Percentiles rank a stretch among this genome's conserved stretches.
phyloP scores from a whole-genome alignment of 1,139 yeast genomes.

The Geotrichum cucujoidarum region DNA sequence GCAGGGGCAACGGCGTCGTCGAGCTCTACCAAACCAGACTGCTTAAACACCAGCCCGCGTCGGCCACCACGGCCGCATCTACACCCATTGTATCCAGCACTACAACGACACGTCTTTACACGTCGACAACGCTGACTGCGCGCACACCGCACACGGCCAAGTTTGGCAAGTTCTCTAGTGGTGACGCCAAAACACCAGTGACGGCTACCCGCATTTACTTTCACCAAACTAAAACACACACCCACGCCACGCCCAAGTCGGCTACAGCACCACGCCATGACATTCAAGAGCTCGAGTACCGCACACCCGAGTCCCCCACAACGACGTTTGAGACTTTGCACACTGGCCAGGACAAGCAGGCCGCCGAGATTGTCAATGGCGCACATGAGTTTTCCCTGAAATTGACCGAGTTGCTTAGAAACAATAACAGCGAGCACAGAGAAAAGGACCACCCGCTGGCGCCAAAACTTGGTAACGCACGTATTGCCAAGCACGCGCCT shows the following conservation, averaged over 20 bases:
- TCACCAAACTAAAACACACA: not conserved
- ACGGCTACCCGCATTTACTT: not conserved
- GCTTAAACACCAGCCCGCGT: not conserved
- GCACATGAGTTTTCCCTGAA: constrained; percentile 17
- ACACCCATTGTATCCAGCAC: too few relatives aligned
- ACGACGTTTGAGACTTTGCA: constrained; percentile 10
- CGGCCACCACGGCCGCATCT: too few relatives aligned
- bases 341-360: not conserved
- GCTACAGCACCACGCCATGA: too few relatives aligned
- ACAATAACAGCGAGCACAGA: too few relatives aligned
- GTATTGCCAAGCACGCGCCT: too few relatives aligned
- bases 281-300: not conserved
- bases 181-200: constrained; percentile 4
- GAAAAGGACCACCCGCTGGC: too few relatives aligned
- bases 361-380: constrained; percentile 10
- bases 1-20: constrained; percentile 8
- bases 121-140: not conserved
- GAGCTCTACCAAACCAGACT: constrained; percentile 11
- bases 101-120: not conserved
- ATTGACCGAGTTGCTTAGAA: constrained; percentile 14
- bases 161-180: too few relatives aligned
- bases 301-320: constrained; percentile 7
- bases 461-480: too few relatives aligned
- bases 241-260: not conserved
- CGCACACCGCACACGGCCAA: not conserved